Evolutionary conservation across 2,329 filamentous ascomycete genomes (phyloP), one percentile per base, ranked within the genome.

Genomic region (Alternaria brassicicola): DNA sequence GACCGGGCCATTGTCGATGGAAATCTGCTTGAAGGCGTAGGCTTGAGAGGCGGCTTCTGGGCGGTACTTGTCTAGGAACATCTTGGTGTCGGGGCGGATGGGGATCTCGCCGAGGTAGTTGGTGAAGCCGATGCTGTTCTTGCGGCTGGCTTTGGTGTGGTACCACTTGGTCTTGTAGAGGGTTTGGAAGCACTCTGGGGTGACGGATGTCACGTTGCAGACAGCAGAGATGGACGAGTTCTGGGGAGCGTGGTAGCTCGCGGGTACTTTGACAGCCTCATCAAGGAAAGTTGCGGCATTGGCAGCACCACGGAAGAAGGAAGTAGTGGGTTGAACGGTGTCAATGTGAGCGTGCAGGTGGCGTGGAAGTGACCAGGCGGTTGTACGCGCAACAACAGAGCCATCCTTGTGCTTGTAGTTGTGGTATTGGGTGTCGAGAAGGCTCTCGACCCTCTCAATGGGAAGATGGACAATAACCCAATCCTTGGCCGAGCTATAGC

Each of bases 271-370:
- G 3, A 63, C 65, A 8, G 59, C 50, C 23, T 65, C 63, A 21
- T 69, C 57, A 31, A 73, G 35, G 23, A 68, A 74, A 7, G 73
- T 74, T 4, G 70, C 65, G 6, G 56, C 63, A 9, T 70, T 39
- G 6, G 67, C 58, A 15, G 59, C 65, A 23, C 59, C 68, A 25
- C 68, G 73, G 65, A 77, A 83, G 77, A 88, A 88, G 0, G 84
- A 85, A 47, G 82, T 87, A 1, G 85, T 88, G 2, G 86, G 86
- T 69, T 88, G 85, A 25, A 88, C 83, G 12, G 83, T 81, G 66
- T 87, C 84, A 60, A 88, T 83, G 66, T 86, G 84, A 47, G 80
- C 78, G 66, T 87, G 85, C 4, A 88, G 78, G 66, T 87, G 82
- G 31, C 66, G 68, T 15, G 86, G 85, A 4, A 88, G 80, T 41